Conservation (phyloP, 495 filamentous ascomycete genomes). For the Trichoderma parareesei region DNA sequence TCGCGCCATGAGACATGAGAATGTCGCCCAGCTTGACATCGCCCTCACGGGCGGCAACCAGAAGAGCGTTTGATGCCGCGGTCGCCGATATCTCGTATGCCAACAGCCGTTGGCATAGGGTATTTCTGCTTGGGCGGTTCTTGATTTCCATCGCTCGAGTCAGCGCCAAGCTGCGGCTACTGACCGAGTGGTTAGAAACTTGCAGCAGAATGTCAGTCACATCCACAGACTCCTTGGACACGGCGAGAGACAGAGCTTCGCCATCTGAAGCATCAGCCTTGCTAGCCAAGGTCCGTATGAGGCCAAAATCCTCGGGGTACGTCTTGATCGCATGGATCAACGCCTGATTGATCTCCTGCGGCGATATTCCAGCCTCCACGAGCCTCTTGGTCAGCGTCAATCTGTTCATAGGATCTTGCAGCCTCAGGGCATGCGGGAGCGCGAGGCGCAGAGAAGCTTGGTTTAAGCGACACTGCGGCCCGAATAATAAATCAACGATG, state of each 20-base stretch:
- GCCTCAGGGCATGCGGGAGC: conserved; percentile 36
- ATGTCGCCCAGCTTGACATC: conserved; percentile 35
- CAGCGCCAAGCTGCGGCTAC: conserved; percentile 27
- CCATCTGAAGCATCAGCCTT: conserved; percentile 34
- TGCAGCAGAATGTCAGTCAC: conserved; percentile 30
- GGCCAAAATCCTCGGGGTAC: conserved; percentile 30
- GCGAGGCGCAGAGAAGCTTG: conserved; percentile 27
- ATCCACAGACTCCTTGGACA: conserved; percentile 28
- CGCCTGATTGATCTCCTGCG: conserved; percentile 32
- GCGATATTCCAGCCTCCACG: conserved; percentile 31
- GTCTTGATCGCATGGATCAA: conserved; percentile 33
- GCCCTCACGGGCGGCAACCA: conserved; percentile 34
- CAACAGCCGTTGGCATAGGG: conserved; percentile 29
- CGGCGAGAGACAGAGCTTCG: conserved; percentile 29
- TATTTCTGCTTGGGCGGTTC: conserved; percentile 22
- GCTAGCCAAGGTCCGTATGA: conserved; percentile 30
- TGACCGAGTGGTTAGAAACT: conserved; percentile 16
- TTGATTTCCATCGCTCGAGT: conserved; percentile 24
- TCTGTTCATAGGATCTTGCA: conserved; percentile 34
- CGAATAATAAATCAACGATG: conserved; percentile 31
- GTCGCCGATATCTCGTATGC: conserved; percentile 27
- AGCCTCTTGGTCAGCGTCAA: conserved; percentile 33
- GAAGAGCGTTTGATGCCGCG: conserved; percentile 31
- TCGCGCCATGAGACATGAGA: conserved; percentile 33
- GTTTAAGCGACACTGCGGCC: conserved; percentile 21